Base-by-base conservation (phyloP, 2,329 filamentous ascomycete species). In the Alternaria dauci region DNA sequence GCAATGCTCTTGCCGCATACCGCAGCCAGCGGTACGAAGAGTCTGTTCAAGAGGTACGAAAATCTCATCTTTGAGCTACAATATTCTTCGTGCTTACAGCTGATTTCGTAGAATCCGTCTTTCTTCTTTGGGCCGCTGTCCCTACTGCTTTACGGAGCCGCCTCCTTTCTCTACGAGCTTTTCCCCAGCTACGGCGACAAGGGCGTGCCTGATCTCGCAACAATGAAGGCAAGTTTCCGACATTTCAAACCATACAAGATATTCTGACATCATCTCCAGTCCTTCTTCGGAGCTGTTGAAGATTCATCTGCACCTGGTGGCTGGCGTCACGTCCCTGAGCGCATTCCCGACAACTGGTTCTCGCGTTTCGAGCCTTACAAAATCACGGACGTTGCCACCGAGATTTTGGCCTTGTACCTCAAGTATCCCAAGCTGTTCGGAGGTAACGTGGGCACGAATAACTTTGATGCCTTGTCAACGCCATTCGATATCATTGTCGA, bases 371-470 rank as follows among this genome's bases (percentile, higher is more conserved):
- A 62, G 8, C 67, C 71, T 1, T 82, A 81, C 73, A 71, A 71
- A 44, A 75, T 75, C 68, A 54, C 48, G 12, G 76, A 79, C 34
- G 78, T 81, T 8, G 74, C 73, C 7, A 51, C 23, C 5, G 75
- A 83, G 68, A 82, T 83, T 42, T 58, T 81, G 2, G 68, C 69
- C 1, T 75, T 78, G 74, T 83, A 83, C 59, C 60, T 78, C 20
- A 65, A 76, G 62, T 73, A 80, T 56, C 81, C 82, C 3, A 80
- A 82, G 11, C 69, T 80, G 0, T 82, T 83, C 52, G 81, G 81
- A 38, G 80, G 81, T 39, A 79, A 78, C 38, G 78, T 77, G 6
- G 80, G 74, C 11, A 73, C 70, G 26, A 76, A 76, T 25, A 71
- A 72, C 52, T 82, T 82, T 61, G 64, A 80, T 52, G 68, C 70